Evolutionary conservation across 169 alveolate species (phyloP).

Genomic region (Toxoplasma gondii): DNA sequence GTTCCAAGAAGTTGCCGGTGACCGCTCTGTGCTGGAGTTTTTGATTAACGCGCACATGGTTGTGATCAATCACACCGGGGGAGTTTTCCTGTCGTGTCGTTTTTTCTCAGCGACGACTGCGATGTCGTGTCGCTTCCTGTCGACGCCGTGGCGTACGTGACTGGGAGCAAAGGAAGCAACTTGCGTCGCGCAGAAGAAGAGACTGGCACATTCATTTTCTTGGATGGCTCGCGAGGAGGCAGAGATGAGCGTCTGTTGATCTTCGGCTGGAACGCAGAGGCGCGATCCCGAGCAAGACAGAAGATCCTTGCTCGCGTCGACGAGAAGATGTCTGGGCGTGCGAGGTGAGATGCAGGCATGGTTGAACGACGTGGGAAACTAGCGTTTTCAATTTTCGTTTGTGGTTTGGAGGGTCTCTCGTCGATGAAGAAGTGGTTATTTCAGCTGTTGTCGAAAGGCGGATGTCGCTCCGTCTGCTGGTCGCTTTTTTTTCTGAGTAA

Average conservation of each 20-base stretch:
- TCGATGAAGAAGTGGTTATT: neutral
- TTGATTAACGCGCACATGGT: too few relatives aligned
- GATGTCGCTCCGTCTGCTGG: neutral
- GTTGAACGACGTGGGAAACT: neutral
- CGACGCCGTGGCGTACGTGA: slow-evolving; percentile 75
- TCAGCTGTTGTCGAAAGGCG: neutral
- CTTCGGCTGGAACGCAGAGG: slow-evolving; percentile 53
- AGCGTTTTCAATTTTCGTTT: neutral
- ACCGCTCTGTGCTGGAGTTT: too few relatives aligned
- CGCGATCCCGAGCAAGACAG: slow-evolving; percentile 53
- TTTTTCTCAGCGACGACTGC: slow-evolving; percentile 49
- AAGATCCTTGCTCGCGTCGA: slow-evolving; percentile 50
- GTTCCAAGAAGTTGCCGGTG: too few relatives aligned
- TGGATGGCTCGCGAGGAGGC: slow-evolving; percentile 71
- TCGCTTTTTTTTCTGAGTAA: neutral
- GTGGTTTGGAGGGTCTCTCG: neutral
- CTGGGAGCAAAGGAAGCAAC: slow-evolving; percentile 76
- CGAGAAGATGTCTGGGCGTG: slow-evolving; percentile 62
- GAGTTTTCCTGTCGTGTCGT: too few relatives aligned
- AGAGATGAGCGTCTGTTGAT: slow-evolving; percentile 60
- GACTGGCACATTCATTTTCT: slow-evolving; percentile 75
- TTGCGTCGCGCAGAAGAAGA: slow-evolving; percentile 76
- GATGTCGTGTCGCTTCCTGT: slow-evolving; percentile 71
- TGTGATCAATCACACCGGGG: too few relatives aligned
- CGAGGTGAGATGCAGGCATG: slow-evolving; percentile 34